These are phyloP conservation scores for Periconia sp. DNA, from an alignment of 2,329 filamentous ascomycete species.

Conservation along the genomic window DNA sequence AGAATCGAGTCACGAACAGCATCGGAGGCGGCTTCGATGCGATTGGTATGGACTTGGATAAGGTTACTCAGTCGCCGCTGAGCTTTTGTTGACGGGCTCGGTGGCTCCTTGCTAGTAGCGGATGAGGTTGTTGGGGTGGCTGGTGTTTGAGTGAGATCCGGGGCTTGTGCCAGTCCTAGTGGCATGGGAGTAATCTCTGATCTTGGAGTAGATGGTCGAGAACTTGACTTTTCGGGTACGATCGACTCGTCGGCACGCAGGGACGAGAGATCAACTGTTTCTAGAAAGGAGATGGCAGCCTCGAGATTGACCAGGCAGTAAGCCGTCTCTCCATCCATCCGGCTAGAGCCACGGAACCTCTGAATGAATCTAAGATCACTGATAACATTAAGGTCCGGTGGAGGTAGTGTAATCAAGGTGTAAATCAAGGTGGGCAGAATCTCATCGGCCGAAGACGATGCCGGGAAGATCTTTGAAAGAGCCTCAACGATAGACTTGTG, in stretches of 20 bases:
- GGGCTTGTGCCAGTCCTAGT: slow-evolving; percentile 44
- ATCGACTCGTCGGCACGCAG: slow-evolving; percentile 80
- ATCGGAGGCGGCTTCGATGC: slow-evolving; percentile 82
- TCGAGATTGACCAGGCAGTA: slow-evolving; percentile 97
- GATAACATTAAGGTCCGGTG: slow-evolving; percentile 84
- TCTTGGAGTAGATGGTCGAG: slow-evolving; percentile 55
- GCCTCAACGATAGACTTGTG: slow-evolving; percentile 97
- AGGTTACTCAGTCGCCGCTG: slow-evolving; percentile 83
- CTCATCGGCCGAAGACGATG: slow-evolving; percentile 91
- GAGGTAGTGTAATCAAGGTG: slow-evolving; percentile 87
- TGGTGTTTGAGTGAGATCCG: slow-evolving; percentile 47
- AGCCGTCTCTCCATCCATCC: slow-evolving; percentile 90
- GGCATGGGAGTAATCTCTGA: slow-evolving; percentile 48
- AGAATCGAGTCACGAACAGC: slow-evolving; percentile 71
- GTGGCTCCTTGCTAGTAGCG: slow-evolving; percentile 24
- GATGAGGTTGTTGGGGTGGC: slow-evolving; percentile 38
- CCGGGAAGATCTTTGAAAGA: slow-evolving; percentile 67
- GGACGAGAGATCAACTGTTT: slow-evolving; percentile 92
- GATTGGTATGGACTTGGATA: slow-evolving; percentile 82
- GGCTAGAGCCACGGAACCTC: slow-evolving; percentile 82
- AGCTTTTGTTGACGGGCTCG: slow-evolving; percentile 56
- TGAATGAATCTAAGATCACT: slow-evolving; percentile 97
- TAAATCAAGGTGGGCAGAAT: slow-evolving; percentile 97
- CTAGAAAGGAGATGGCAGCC: slow-evolving; percentile 90
- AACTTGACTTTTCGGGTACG: slow-evolving; percentile 60